Evolutionary conservation across 208 protist genomes (phyloP).

Genomic region (Zelonia costaricensis): DNA sequence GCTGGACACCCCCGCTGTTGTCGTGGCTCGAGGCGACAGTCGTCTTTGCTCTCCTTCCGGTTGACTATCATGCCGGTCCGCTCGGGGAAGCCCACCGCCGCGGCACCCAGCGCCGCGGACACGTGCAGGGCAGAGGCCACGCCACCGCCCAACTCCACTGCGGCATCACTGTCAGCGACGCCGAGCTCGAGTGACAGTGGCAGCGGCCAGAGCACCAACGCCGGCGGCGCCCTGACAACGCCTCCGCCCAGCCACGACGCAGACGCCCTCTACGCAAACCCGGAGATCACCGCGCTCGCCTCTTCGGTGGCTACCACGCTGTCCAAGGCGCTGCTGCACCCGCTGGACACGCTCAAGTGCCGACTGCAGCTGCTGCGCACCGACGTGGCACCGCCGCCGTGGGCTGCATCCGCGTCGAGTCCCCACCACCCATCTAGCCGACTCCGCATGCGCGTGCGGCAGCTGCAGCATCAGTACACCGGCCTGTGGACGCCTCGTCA

Average conservation of each 20-base stretch:
- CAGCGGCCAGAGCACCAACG: background rate
- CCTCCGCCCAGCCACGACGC: background rate
- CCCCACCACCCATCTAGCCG: background rate
- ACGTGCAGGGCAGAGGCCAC: too few species aligned
- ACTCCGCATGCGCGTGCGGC: constrained; percentile 5
- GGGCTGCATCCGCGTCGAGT: too few species aligned
- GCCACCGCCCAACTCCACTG: too few species aligned
- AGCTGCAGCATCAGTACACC: constrained; percentile 43
- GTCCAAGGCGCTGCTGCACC: constrained; percentile 79
- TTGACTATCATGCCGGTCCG: too few species aligned
- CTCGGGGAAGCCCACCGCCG: too few species aligned
- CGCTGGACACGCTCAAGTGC: constrained; percentile 85
- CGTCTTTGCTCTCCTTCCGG: too few species aligned
- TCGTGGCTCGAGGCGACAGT: too few species aligned
- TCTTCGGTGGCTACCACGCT: constrained; percentile 47
- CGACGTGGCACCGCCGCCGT: constrained; percentile 1
- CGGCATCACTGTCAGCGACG: too few species aligned
- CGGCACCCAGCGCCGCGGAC: too few species aligned
- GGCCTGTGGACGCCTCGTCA: constrained; percentile 62
- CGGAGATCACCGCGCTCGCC: constrained; percentile 40
- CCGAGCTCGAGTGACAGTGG: background rate
- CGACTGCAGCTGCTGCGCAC: constrained; percentile 58
- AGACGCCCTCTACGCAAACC: constrained; percentile 1
- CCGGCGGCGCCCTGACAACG: background rate
- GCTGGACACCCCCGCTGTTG: too few species aligned